Percentiles rank a stretch among this genome's conserved stretches.
These are phyloP conservation scores for Crithidia acanthocephali DNA, from an alignment of 208 protist species.

Conservation along the genomic window DNA sequence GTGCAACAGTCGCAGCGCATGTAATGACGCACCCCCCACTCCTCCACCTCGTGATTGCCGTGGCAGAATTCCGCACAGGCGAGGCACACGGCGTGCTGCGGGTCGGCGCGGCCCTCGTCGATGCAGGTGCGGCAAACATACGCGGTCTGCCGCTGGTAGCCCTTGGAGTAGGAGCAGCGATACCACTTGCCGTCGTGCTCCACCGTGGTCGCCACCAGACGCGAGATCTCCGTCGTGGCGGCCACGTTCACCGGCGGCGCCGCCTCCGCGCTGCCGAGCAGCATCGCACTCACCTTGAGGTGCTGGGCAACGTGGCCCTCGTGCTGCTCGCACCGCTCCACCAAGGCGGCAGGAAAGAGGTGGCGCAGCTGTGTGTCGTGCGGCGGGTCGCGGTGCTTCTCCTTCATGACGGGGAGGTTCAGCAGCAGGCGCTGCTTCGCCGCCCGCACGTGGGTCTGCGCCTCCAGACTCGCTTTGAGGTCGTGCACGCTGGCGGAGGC, in stretches of 20 bases:
- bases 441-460: constrained; percentile 40
- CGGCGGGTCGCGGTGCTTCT: constrained; percentile 40
- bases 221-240: constrained; percentile 63
- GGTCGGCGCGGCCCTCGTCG: constrained; percentile 51
- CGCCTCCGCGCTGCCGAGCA: constrained; percentile 55
- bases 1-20: constrained; percentile 93
- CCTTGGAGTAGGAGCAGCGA: constrained; percentile 76
- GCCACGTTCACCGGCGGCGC: constrained; percentile 56
- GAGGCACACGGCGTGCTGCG: constrained; percentile 73
- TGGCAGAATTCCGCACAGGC: constrained; percentile 88
- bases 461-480: constrained; percentile 53
- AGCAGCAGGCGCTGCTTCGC: constrained; percentile 77
- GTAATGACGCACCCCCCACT: constrained; percentile 83
- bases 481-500: constrained; percentile 46
- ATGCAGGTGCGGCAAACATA: constrained; percentile 87
- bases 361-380: constrained; percentile 35
- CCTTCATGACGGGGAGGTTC: constrained; percentile 60
- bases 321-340: constrained; percentile 30
- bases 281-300: constrained; percentile 61
- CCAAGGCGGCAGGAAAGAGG: constrained; percentile 38
- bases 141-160: constrained; percentile 77
- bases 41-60: constrained; percentile 76
- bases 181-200: constrained; percentile 74
- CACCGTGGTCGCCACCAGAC: constrained; percentile 68
- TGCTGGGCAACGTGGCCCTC: constrained; percentile 30